Base-by-base conservation (phyloP, 1,284 basidiomycete genomes). In the Psilocybe mexicana region DNA sequence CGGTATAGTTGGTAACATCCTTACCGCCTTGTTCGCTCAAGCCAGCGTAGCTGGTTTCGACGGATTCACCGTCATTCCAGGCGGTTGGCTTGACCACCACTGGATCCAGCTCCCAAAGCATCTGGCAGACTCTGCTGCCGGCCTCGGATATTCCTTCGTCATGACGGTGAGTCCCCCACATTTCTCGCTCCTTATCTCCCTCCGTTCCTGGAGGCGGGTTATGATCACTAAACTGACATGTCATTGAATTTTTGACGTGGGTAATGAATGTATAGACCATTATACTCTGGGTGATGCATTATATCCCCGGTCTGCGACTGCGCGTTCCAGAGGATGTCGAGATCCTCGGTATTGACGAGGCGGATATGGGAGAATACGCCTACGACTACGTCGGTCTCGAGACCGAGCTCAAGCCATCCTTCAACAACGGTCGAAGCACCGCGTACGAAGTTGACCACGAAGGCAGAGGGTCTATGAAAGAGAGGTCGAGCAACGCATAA, bases 361-460 rank as follows among this genome's bases (percentile, higher is more conserved):
- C 86, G n/a, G 91, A 95, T 76, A 88, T 96, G 80, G 95, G 95
- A 68, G 95, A 97, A 76, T 93, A 87, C 65, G 90, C 90, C 18
- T 93, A 93, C 72, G 92, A 94, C 75, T 94, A 92, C 67, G 90
- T 92, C 58, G 87, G 84, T 12, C 73, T 91, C 56, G 87, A 90
- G 46, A 50, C 62, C 4, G 67, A 68, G 54, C 61, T 68, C n/a
- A 61, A 63, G 54, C 58, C 68, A 11, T 46, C 53, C 28, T 54
- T 57, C 2, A 60, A 58, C 38, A 58, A 52, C 12, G 18, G 18
- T 18, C 50, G 60, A 50, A 58, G 60, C n/a, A 44, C 60, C 10
- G 56, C 52, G 1, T 58, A 56, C 30, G 50, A 60, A 11, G 30
- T 8, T 33, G 30, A 7, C 25, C 7, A 35, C 35, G 49, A 53